A percentile compares a stretch with the other conserved stretches of the same genome.
Conservation (phyloP, 495 filamentous ascomycete species). For the Penicillium verhagenii region DNA sequence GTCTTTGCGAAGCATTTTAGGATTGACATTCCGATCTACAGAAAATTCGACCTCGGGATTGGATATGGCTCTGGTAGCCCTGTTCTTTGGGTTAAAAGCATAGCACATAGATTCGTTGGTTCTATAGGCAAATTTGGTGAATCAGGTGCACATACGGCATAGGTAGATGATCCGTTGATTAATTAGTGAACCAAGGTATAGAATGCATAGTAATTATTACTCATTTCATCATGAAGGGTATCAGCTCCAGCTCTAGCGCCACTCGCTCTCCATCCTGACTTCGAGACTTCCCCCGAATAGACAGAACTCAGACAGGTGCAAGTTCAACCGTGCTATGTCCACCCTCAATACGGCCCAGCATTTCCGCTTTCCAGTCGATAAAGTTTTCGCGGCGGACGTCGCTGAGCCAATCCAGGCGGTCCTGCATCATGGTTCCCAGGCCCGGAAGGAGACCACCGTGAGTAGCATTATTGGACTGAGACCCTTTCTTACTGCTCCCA, state of each 20-base stretch:
- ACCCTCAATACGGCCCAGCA: constrained; percentile 47
- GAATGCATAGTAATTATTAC: background rate
- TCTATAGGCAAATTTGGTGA: background rate
- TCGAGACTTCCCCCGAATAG: background rate
- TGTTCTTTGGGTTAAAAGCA: background rate
- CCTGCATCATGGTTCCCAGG: constrained; percentile 81
- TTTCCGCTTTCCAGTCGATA: constrained; percentile 66
- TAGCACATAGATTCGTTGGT: background rate
- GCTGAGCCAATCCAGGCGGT: constrained; percentile 76
- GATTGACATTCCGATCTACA: background rate
- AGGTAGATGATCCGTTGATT: background rate
- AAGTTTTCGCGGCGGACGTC: constrained; percentile 67
- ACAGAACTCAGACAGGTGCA: constrained; percentile 16
- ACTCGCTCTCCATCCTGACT: background rate
- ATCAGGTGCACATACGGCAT: background rate
- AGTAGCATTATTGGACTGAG: constrained; percentile 5
- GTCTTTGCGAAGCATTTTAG: background rate
- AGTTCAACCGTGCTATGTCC: constrained; percentile 14
- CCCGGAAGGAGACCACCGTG: constrained; percentile 51
- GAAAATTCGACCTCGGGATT: background rate
- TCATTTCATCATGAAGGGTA: constrained; percentile 22
- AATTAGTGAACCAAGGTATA: background rate
- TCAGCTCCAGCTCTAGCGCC: constrained; percentile 18
- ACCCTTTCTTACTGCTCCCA: background rate
- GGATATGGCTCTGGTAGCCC: constrained; percentile 11